Evolutionary conservation across 2,329 filamentous ascomycete genomes (phyloP), one percentile per base, ranked within the genome.

Genomic region (Pezicula rhizophila): DNA sequence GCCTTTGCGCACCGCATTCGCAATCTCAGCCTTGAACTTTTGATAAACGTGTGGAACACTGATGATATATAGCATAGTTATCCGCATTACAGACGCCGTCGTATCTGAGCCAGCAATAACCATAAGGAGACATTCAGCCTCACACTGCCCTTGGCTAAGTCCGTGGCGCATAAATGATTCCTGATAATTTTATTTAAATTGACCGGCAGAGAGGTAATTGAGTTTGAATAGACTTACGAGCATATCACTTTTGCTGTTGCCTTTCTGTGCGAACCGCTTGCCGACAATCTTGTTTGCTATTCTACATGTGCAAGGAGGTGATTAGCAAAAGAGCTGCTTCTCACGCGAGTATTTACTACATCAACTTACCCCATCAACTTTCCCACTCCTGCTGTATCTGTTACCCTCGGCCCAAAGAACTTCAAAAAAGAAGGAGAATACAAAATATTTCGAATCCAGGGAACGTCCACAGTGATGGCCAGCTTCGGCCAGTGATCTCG

Each of bases 31-130:
- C 4, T 70, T 69, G 0, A 83, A 63, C 4, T 64, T 73, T 3
- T 54, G 49, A 49, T 73, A 69, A 1, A 78, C 69, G 1, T 65
- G 66, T 0, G 74, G 73, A 18, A 70, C 73, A 15, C 70, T 76
- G 17, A 74, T 70, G 48, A 82, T 59, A 57, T 76, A 70, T 25
- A 80, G 68, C 48, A 81, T 53, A 1, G 71, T 77, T 38, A 71
- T 67, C 2, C 78, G 72, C 12, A 82, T 71, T 67, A 50, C 75
- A 70, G 1, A 58, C 49, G 8, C 72, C 70, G 46, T 67, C 69
- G 20, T 68, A 56, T 14, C 68, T 65, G 42, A 66, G 61, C 1
- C 60, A 42, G 28, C 65, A 64, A 47, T 71, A 67, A 15, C 74
- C 58, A 4, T 65, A 68, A 52, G 70, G 70, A 2, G 70, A 62